Evolutionary conservation across 2,329 filamentous ascomycete species (phyloP).

Genomic region (Penicillium sp.): DNA sequence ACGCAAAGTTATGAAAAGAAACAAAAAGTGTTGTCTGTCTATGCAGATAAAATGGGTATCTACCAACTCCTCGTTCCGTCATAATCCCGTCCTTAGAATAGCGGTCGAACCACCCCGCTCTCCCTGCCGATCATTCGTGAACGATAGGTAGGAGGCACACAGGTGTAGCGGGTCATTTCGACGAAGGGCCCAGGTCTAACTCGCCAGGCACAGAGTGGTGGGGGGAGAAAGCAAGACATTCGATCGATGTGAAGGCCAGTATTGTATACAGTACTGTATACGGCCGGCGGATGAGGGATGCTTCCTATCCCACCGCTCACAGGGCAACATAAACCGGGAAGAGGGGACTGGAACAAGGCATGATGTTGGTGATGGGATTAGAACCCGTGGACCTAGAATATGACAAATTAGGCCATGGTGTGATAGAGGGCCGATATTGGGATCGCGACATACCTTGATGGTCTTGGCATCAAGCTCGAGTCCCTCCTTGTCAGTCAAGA

Average conservation of each 20-base stretch:
- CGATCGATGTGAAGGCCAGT: conserved; percentile 20
- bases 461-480: conserved; percentile 92
- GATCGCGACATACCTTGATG: conserved; percentile 69
- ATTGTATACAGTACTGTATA: conserved; percentile 9
- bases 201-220: conserved; percentile 28
- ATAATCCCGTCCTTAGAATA: conserved; percentile 35
- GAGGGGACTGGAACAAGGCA: conserved; percentile 45
- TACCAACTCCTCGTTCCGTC: conserved; percentile 45
- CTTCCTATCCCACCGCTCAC: conserved; percentile 40
- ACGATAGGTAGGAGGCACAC: conserved; percentile 15
- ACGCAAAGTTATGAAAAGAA: conserved; percentile 11
- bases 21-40: conserved; percentile 29
- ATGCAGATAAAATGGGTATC: conserved; percentile 42
- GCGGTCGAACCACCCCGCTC: conserved; percentile 26
- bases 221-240: conserved; percentile 24
- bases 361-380: conserved; percentile 44
- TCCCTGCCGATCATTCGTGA: conserved; percentile 22
- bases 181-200: conserved; percentile 34
- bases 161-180: conserved; percentile 29
- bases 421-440: background rate
- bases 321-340: conserved; percentile 40
- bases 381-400: conserved; percentile 51
- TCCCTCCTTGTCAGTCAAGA: conserved; percentile 92
- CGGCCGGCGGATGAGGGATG: conserved; percentile 27
- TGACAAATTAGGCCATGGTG: conserved; percentile 6